These are phyloP conservation scores for Lecanicillium sp. DNA, from an alignment of 2,329 filamentous ascomycete species.

Conservation along the genomic window DNA sequence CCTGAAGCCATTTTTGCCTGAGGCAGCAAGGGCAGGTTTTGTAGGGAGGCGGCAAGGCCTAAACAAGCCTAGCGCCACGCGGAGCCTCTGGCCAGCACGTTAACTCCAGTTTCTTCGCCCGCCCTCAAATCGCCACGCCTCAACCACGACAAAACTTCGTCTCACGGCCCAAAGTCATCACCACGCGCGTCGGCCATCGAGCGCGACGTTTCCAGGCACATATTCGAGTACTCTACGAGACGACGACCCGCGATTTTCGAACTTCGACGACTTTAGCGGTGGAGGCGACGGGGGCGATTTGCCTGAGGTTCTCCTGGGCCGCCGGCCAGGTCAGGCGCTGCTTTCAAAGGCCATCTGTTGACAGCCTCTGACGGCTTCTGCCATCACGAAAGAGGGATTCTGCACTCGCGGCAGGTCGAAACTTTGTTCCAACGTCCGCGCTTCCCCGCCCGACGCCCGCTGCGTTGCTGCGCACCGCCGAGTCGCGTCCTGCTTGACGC, in stretches of 20 bases:
- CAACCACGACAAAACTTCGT: constrained; percentile 37
- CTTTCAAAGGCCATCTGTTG: constrained; percentile 33
- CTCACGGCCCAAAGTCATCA: constrained; percentile 32
- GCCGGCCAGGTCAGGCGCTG: constrained; percentile 36
- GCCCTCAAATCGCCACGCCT: constrained; percentile 30
- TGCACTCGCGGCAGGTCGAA: constrained; percentile 11
- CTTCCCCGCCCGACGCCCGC: constrained; percentile 6
- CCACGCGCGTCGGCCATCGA: constrained; percentile 46
- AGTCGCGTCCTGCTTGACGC: constrained; percentile 11
- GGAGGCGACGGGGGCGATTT: constrained; percentile 38
- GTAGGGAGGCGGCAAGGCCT: constrained; percentile 12
- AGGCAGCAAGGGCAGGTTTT: constrained; percentile 16
- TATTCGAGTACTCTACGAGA: constrained; percentile 21
- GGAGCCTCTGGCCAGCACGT: constrained; percentile 26
- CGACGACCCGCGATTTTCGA: constrained; percentile 28
- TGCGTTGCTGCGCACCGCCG: constrained; percentile 2
- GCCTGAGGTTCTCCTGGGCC: constrained; percentile 40
- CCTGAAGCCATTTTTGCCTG: constrained; percentile 13
- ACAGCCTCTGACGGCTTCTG: constrained; percentile 19
- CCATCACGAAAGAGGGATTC: constrained; percentile 13
- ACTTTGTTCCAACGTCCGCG: constrained; percentile 14
- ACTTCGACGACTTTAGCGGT: constrained; percentile 28
- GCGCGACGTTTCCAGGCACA: constrained; percentile 24
- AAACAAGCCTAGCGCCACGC: constrained; percentile 24
- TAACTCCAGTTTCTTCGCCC: constrained; percentile 37